Percentiles rank a stretch among this genome's conserved stretches.
These are phyloP conservation scores for Phlebiopsis gigantea DNA, from an alignment of 768 basidiomycete genomes.

Conservation along the genomic window DNA sequence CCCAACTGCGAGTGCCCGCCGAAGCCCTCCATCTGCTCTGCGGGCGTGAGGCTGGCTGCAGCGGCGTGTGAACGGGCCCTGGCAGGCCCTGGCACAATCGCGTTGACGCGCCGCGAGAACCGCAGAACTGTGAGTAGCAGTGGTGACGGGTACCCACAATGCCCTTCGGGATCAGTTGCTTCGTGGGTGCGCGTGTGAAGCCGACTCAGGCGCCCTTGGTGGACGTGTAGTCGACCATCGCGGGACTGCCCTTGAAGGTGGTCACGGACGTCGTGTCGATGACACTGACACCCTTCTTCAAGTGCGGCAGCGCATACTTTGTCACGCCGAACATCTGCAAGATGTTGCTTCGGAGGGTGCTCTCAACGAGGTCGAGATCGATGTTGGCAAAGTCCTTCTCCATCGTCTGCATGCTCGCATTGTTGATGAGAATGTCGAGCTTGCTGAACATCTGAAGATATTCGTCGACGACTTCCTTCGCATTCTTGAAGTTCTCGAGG, in stretches of 20 bases:
- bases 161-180: conserved; percentile 48
- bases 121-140: not conserved
- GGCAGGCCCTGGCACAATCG: conserved; percentile 27
- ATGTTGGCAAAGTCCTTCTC: conserved; percentile 41
- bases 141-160: conserved; percentile 40
- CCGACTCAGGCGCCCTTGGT: conserved; percentile 59
- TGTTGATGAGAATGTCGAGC: conserved; percentile 57
- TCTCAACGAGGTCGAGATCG: conserved; percentile 46
- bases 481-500: conserved; percentile 39
- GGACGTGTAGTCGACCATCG: conserved; percentile 43
- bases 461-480: conserved; percentile 32
- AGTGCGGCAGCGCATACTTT: conserved; percentile 51
- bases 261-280: conserved; percentile 62
- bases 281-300: conserved; percentile 52
- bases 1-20: conserved; percentile 42
- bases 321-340: conserved; percentile 54
- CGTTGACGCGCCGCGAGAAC: conserved; percentile 12
- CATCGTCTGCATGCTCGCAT: conserved; percentile 48
- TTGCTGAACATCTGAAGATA: conserved; percentile 41
- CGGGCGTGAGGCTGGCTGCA: conserved; percentile 52
- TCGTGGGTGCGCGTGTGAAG: conserved; percentile 51
- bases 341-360: conserved; percentile 54
- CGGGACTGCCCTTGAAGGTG: conserved; percentile 35
- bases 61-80: conserved; percentile 54
- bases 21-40: conserved; percentile 52